Evolutionary conservation across 2,329 filamentous ascomycete species (phyloP).

Genomic region (Fusarium brachygibbosum): DNA sequence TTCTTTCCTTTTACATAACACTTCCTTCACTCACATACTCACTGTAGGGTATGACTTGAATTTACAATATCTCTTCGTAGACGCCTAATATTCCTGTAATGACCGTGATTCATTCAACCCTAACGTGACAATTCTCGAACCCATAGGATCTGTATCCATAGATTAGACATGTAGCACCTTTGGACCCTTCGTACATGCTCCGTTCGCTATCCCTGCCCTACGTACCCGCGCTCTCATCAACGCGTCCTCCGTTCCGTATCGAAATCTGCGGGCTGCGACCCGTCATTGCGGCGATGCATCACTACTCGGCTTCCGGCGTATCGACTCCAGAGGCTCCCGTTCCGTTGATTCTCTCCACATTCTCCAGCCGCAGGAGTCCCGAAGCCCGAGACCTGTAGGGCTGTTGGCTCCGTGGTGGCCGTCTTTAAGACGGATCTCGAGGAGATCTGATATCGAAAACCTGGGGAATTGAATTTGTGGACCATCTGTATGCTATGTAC

Average conservation of each 20-base stretch:
- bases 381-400: conserved; percentile 27
- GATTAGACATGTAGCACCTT: neutral
- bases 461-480: conserved; percentile 41
- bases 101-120: neutral
- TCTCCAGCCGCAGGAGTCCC: conserved; percentile 24
- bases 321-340: conserved; percentile 17
- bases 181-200: neutral
- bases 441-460: conserved; percentile 25
- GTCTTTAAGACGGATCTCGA: conserved; percentile 28
- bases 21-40: neutral
- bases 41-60: neutral
- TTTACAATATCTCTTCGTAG: neutral
- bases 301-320: conserved; percentile 18
- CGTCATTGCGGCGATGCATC: conserved; percentile 21
- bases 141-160: neutral
- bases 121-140: neutral
- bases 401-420: conserved; percentile 32
- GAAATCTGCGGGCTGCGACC: conserved; percentile 19
- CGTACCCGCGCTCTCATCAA: conserved; percentile 18
- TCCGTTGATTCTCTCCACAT: conserved; percentile 35
- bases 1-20: conserved; percentile 43
- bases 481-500: conserved; percentile 38
- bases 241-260: conserved; percentile 28
- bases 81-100: conserved; percentile 1
- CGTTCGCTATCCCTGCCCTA: conserved; percentile 3